Base-by-base conservation (phyloP, 1,284 basidiomycete species). In the Hemileccinum hortonii region DNA sequence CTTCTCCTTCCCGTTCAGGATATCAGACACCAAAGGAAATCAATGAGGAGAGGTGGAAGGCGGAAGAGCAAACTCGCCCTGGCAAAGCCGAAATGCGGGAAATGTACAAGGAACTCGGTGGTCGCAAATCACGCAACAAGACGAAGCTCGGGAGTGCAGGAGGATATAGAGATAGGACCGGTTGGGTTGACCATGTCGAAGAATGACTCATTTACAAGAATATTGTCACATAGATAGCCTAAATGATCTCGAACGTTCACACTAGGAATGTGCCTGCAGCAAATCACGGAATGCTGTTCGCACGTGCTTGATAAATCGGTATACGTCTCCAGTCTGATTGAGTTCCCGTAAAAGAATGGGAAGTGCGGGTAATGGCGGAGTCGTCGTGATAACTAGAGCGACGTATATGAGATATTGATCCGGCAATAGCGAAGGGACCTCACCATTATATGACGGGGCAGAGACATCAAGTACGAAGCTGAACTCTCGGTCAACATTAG, bases 81-180 rank as follows among this genome's bases (percentile, higher is more conserved):
- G 80, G 81, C 36, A 94, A 93, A 71, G 53, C 83, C 2, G 90
- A 93, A 68, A 92, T 93, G 83, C 79, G 92, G 36, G 87, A 87
- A 63, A 86, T 86, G 76, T 95, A 95, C 73, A 94, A 94, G 74
- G 88, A 92, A 49, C 73, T 94, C 9, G 87, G 87, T 18, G 92
- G 92, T 11, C 79, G 92, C 57, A 95, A 94, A 73, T 75, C 83
- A 6, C 90, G 86, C 69, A 77, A 73, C 44, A 84, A 84, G 67
- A 67, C 67, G 10, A 92, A 90, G 65, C 69, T 88, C 19, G 86
- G 83, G 8, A 76, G 78, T 41, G 66, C 73, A 4, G 78, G 77
- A n/a, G 75, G 75, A 2, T 70, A 76, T 39, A 75, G 84, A 59
- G 86, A 87, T 58, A 84, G 79, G 63, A 84, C 86, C 19, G 87